phyloP scores from a whole-genome alignment of 2,329 filamentous ascomycete genomes.

The Xylaria sp. region DNA sequence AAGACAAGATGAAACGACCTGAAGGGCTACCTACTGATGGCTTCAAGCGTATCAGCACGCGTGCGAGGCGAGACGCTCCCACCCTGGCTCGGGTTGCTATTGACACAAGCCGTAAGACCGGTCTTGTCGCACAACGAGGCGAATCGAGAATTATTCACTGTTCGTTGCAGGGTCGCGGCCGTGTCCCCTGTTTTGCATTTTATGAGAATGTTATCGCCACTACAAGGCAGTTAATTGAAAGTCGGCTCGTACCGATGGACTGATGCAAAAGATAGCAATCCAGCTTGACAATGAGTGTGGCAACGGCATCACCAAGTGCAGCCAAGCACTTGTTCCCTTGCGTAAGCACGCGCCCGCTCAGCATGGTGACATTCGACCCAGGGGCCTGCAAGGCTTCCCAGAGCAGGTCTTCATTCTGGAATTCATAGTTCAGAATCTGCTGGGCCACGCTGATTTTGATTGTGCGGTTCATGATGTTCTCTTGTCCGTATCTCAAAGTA shows the following conservation, averaged over 20 bases:
- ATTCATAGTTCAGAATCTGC: slow-evolving; percentile 27
- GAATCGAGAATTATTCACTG: slow-evolving; percentile 19
- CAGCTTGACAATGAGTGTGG: slow-evolving; percentile 14
- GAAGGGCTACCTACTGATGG: slow-evolving; percentile 18
- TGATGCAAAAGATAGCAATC: slow-evolving; percentile 17
- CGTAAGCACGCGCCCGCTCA: slow-evolving; percentile 10
- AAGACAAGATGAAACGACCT: neutral
- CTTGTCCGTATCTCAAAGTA: neutral
- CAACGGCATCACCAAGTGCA: slow-evolving; percentile 29
- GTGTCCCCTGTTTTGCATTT: slow-evolving; percentile 13
- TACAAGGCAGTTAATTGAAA: neutral
- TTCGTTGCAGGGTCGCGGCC: neutral
- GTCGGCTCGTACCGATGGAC: slow-evolving; percentile 19
- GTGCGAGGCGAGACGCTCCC: slow-evolving; percentile 11
- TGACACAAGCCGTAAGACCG: slow-evolving; percentile 33
- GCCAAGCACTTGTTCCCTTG: slow-evolving; percentile 35
- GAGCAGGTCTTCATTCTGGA: slow-evolving; percentile 25
- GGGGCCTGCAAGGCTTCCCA: slow-evolving; percentile 37
- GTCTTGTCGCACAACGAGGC: slow-evolving; percentile 15
- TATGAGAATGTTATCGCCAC: slow-evolving; percentile 7
- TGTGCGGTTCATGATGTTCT: neutral
- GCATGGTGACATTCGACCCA: neutral
- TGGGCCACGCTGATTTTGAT: slow-evolving; percentile 20
- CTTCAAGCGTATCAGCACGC: slow-evolving; percentile 35
- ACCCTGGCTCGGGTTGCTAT: slow-evolving; percentile 13